Base-by-base conservation (phyloP, 2,329 filamentous ascomycete species). In the Fusarium illudens region DNA sequence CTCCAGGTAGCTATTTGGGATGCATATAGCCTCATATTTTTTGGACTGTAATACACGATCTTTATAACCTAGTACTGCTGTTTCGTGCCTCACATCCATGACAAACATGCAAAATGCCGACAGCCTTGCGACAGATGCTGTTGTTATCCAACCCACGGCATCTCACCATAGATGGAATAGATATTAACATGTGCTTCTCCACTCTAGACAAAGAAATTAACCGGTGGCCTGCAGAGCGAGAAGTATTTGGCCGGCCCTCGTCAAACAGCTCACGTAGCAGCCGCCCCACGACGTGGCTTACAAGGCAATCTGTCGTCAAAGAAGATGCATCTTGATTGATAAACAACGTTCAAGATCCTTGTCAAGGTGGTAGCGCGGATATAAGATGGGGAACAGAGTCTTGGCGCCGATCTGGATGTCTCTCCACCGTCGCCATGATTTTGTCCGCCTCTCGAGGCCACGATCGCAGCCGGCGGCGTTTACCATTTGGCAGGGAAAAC, bases 281-380 rank as follows among this genome's bases (percentile, higher is more conserved):
- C 46, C 46, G 46, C 29, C 11, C 9, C 8, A n/a, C 20, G 20
- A 15, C 13, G 30, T 51, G 29, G 29, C 29, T 49, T 49, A 11
- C n/a, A 51, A 51, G 13, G 30, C 15, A 27, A 27, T 46, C 22
- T 46, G 15, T 22, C 39, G 22, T 46, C 22, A 46, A 46, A 46
- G 39, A 12, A 50, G 29, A 56, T 37, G 53, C 53, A 49, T n/a
- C 10, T 29, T 44, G 65, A 68, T 68, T 67, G 65, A 64, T 68
- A 68, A 67, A 59, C n/a, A 53, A 68, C 49, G 57, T 66, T 54
- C 60, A 50, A 44, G 44, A 60, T 34, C 49, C 39, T 62, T 64
- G 52, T 44, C 46, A 49, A 46, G 17, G 55, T 61, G 33, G 34
- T 36, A 48, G 33, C 17, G 37, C 30, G 36, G 39, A 27, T 48